Evolutionary conservation across 257 asterid species (phyloP), one percentile per base, ranked within the genome.

Genomic region (Rubia yunnanensis): DNA sequence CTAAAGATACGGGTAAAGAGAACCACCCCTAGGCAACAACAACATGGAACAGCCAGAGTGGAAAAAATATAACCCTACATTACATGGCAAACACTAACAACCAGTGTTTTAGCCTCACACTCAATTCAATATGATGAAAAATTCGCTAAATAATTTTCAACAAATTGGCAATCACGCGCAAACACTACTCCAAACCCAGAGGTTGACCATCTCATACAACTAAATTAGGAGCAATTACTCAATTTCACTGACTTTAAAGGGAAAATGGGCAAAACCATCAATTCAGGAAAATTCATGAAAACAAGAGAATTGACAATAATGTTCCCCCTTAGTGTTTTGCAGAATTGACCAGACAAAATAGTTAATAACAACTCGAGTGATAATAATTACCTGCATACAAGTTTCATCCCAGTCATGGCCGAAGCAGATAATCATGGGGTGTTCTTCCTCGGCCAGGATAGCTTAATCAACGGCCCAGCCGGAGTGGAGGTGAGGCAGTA

Each of bases 391-490:
- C 95, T 89, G 79, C 41, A 91, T 91, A 57, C 98, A 91, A 50
- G 96, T 85, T 65, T 91, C 96, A 70, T 88, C 98, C 92, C 96
- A 86, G 58, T 91, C 95, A 74, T 88, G 95, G 41, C 95, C 98
- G 77, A 91, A 91, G 10, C 96, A 91, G 72, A 91, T 91, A 74
- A 88, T 72, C 60, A 91, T 95, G 65, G 88, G 96, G 46, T 96
- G 95, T 36, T 90, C 96, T 72, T 91, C 96, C 77, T 91, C 98
- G 60, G 96, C 95, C 14, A 91, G 91, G 46, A 91, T 88, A 10
- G 96, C 88, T 78, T 86, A 95, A 68, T 91, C 98, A 57, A 91
- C 94, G 56, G 96, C 96, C 97, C 97, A 91, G n/a, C n/a, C n/a
- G n/a, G n/a, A n/a, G n/a, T n/a, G n/a, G n/a, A n/a, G n/a, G n/a